Conservation (phyloP, 169 alveolate species). For the Cryptosporidium baileyi region DNA sequence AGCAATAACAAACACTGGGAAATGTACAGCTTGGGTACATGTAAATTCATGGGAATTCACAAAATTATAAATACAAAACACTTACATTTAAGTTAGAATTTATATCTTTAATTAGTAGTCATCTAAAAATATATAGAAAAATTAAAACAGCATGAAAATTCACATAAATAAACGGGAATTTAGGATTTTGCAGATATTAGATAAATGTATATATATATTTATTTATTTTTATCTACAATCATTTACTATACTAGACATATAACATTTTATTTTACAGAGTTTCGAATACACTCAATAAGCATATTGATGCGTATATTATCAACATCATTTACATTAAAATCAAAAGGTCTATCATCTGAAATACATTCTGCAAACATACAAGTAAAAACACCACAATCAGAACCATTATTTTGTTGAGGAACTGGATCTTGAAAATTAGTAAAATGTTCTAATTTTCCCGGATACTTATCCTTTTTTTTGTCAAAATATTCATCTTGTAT, state of each 20-base stretch:
- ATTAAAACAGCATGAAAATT: too few species aligned
- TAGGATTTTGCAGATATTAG: not conserved
- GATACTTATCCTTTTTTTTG: slow-evolving; percentile 69
- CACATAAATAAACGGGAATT: too few species aligned
- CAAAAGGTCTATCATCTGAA: slow-evolving; percentile 79
- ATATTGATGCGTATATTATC: slow-evolving; percentile 23
- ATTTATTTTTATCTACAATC: too few species aligned
- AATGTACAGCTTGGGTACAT: slow-evolving; percentile 28
- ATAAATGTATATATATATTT: not conserved
- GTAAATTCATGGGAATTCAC: slow-evolving; percentile 3
- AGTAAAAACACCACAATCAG: slow-evolving; percentile 88
- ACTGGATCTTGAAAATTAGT: slow-evolving; percentile 30
- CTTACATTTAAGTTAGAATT: too few species aligned
- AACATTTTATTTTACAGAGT: not conserved
- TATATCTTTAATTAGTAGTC: too few species aligned
- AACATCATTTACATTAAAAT: slow-evolving; percentile 68
- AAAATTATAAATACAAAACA: too few species aligned
- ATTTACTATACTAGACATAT: not conserved
- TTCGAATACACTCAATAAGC: slow-evolving; percentile 39
- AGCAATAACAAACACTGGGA: slow-evolving; percentile 12
- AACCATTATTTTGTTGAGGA: slow-evolving; percentile 84
- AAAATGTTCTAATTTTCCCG: not conserved
- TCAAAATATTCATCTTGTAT: slow-evolving; percentile 81
- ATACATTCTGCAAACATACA: slow-evolving; percentile 88
- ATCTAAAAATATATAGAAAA: too few species aligned